Evolutionary conservation across 495 filamentous ascomycete genomes (phyloP).

Genomic region (Sphaerosporella brunnea): DNA sequence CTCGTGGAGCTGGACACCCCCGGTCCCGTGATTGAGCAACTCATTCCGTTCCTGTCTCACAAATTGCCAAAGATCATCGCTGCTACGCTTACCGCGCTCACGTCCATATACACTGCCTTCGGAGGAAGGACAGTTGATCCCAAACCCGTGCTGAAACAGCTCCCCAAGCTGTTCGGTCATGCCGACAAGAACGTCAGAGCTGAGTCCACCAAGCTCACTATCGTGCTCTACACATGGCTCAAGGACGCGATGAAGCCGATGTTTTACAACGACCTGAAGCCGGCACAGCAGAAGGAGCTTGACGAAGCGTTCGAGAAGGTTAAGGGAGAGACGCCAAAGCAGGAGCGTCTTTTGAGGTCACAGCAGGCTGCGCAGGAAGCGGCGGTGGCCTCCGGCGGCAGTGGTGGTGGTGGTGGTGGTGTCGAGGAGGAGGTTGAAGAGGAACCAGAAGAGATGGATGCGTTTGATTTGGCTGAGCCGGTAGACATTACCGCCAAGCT

Average conservation of each 20-base stretch:
- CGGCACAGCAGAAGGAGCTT: conserved; percentile 83
- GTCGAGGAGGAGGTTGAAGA: conserved; percentile 46
- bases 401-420: no score
- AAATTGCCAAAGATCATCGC: conserved; percentile 93
- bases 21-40: conserved; percentile 72
- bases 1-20: conserved; percentile 81
- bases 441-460: conserved; percentile 55
- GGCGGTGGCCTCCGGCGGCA: conserved; percentile 40
- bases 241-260: conserved; percentile 95
- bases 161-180: conserved; percentile 86
- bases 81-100: conserved; percentile 61
- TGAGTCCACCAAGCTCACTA: conserved; percentile 76
- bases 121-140: conserved; percentile 94
- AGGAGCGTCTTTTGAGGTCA: conserved; percentile 70
- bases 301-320: conserved; percentile 87
- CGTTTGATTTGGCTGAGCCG: conserved; percentile 76
- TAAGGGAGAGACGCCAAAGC: conserved; percentile 77
- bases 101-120: conserved; percentile 72
- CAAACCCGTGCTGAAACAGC: conserved; percentile 75
- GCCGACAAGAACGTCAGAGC: conserved; percentile 97
- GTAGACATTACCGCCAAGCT: conserved; percentile 76
- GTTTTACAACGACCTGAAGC: conserved; percentile 92
- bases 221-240: conserved; percentile 93
- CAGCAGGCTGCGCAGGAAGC: conserved; percentile 69
- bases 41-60: conserved; percentile 67